Evolutionary conservation across 306 rosid genomes (phyloP).

Genomic region (Rosa chinensis): DNA sequence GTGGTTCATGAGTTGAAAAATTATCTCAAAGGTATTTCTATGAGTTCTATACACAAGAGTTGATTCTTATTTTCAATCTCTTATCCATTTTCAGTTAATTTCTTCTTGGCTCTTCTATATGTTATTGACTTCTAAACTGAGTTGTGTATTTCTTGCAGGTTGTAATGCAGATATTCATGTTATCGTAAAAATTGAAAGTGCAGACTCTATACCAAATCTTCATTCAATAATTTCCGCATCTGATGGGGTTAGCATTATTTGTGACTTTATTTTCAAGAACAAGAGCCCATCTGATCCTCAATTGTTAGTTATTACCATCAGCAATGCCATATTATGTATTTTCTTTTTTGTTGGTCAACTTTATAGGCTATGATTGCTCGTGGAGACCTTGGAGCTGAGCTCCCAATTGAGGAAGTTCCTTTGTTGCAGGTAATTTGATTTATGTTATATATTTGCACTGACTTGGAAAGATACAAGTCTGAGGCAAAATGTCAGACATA

Average conservation of each 20-base stretch:
- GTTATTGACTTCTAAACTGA: slow-evolving; percentile 22
- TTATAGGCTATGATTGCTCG: slow-evolving; percentile 98
- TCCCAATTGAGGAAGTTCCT: slow-evolving; percentile 98
- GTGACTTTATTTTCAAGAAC: background rate
- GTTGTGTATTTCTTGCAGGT: slow-evolving; percentile 42
- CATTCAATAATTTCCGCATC: slow-evolving; percentile 87
- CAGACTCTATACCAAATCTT: slow-evolving; percentile 92
- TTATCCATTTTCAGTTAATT: slow-evolving; percentile 18
- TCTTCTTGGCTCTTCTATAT: slow-evolving; percentile 11
- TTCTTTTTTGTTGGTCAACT: slow-evolving; percentile 23
- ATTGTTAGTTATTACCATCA: background rate
- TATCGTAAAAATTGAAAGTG: slow-evolving; percentile 95
- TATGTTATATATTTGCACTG: background rate
- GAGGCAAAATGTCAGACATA: background rate
- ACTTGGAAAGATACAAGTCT: background rate
- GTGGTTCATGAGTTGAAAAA: slow-evolving; percentile 87
- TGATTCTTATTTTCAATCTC: slow-evolving; percentile 9
- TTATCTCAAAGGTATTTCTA: slow-evolving; percentile 63
- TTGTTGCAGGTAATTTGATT: slow-evolving; percentile 66
- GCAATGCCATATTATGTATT: background rate
- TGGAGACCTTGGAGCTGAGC: slow-evolving; percentile 99
- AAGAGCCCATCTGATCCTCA: background rate
- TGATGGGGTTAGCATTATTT: slow-evolving; percentile 75
- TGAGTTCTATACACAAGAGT: background rate
- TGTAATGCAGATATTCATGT: slow-evolving; percentile 77